Conservation (phyloP, 352 stramenopile species). For the Globisporangium paddicum region DNA sequence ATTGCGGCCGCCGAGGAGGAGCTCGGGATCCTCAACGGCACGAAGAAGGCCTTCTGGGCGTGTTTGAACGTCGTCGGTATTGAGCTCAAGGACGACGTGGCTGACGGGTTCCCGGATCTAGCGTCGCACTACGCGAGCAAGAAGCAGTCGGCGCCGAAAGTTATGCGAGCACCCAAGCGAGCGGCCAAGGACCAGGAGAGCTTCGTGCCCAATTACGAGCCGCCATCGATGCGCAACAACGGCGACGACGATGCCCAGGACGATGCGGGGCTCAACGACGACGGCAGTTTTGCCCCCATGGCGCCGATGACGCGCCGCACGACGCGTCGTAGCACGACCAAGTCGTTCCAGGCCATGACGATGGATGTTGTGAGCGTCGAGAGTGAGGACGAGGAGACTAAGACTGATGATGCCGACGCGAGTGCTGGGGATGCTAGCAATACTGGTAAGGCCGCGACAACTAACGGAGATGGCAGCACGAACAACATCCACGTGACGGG, state of each 20-base stretch:
- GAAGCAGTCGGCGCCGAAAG: constrained; percentile 27
- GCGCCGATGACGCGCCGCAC: constrained; percentile 20
- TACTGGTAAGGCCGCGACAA: neutral
- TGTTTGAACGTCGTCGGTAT: constrained; percentile 68
- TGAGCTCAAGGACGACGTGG: constrained; percentile 42
- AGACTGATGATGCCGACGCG: neutral
- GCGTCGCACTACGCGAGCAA: constrained; percentile 42
- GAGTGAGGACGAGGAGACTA: constrained; percentile 24
- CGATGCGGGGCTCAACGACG: constrained; percentile 17
- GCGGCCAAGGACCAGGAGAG: constrained; percentile 16
- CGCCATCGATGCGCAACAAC: constrained; percentile 11
- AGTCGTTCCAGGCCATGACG: constrained; percentile 18
- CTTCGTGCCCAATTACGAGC: constrained; percentile 5
- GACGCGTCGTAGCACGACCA: constrained; percentile 26
- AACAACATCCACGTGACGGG: neutral
- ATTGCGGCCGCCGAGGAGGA: constrained; percentile 46
- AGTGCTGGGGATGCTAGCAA: neutral
- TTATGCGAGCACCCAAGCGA: constrained; percentile 14
- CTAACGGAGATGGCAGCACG: neutral
- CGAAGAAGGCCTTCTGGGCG: constrained; percentile 52
- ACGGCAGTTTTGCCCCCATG: constrained; percentile 2
- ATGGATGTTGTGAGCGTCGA: constrained; percentile 15
- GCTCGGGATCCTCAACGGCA: constrained; percentile 29
- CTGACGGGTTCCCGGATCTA: constrained; percentile 50
- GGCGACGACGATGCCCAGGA: constrained; percentile 10